These are phyloP conservation scores for Backusella liffmaniae DNA, from an alignment of 192 early-diverging fungal species.

Conservation along the genomic window DNA sequence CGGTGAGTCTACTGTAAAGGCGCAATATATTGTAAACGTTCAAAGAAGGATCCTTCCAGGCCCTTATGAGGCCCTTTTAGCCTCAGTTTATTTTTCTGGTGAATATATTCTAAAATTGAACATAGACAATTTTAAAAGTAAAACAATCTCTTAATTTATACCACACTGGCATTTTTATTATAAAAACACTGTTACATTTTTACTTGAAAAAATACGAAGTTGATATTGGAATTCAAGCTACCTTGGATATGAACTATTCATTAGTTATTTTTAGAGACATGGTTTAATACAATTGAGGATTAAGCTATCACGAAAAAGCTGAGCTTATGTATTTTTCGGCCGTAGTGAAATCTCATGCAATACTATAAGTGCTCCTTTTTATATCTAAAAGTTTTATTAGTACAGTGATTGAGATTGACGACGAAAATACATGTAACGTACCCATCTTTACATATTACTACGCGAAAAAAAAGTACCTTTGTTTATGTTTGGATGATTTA, in stretches of 20 bases:
- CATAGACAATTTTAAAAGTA: neutral
- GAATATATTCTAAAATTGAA: neutral
- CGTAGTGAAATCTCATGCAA: too few relatives aligned
- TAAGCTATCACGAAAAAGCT: neutral
- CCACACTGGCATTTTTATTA: neutral
- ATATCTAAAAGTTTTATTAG: too few relatives aligned
- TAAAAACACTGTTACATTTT: neutral
- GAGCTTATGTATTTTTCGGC: neutral
- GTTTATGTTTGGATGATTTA: neutral
- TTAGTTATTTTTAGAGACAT: neutral
- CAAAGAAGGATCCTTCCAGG: too few relatives aligned
- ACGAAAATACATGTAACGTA: neutral
- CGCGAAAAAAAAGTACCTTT: neutral
- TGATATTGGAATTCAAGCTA: constrained; percentile 5
- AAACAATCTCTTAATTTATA: neutral
- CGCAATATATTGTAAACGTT: too few relatives aligned
- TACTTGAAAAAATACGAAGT: neutral
- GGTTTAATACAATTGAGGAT: neutral
- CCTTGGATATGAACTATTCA: neutral
- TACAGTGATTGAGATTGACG: neutral
- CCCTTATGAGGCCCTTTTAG: too few relatives aligned
- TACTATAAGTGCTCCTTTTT: too few relatives aligned
- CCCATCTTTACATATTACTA: neutral
- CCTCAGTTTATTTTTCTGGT: too few relatives aligned
- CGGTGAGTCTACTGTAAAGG: too few relatives aligned